Percentiles rank a stretch among this genome's conserved stretches.
Conservation (phyloP, 805 yeast genomes). For the Ogataea nitratoaversa region DNA sequence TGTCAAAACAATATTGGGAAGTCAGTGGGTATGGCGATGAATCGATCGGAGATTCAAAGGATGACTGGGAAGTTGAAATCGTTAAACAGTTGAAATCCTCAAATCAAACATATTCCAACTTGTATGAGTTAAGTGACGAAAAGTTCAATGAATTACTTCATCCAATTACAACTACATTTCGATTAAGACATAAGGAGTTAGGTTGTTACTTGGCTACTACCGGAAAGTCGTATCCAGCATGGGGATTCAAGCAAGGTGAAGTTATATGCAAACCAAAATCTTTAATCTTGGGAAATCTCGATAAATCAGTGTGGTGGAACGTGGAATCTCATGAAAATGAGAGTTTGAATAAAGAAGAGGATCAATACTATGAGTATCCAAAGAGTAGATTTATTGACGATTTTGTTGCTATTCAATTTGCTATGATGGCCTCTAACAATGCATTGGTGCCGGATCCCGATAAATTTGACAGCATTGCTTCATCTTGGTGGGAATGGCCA, state of each 20-base stretch:
- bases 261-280: slow-evolving; percentile 61
- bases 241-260: slow-evolving; percentile 98
- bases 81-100: slow-evolving; percentile 46
- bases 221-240: slow-evolving; percentile 77
- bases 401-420: slow-evolving; percentile 66
- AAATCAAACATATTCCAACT: slow-evolving; percentile 20
- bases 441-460: slow-evolving; percentile 76
- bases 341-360: slow-evolving; percentile 35
- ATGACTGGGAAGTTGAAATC: slow-evolving; percentile 74
- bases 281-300: slow-evolving; percentile 25
- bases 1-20: slow-evolving; percentile 46
- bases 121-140: slow-evolving; percentile 30
- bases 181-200: slow-evolving; percentile 62
- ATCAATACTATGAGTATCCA: slow-evolving; percentile 36
- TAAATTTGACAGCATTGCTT: slow-evolving; percentile 66
- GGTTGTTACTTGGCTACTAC: slow-evolving; percentile 86
- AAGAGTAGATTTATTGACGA: slow-evolving; percentile 58
- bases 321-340: slow-evolving; percentile 64
- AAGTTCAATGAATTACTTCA: slow-evolving; percentile 49
- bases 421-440: slow-evolving; percentile 82
- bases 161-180: slow-evolving; percentile 79
- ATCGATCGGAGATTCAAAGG: slow-evolving; percentile 63
- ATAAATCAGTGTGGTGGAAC: slow-evolving; percentile 78
- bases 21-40: slow-evolving; percentile 72
- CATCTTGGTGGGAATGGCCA: slow-evolving; percentile 86